phyloP scores from a whole-genome alignment of 257 asterid species.

The Nicotiana tomentosiformis region DNA sequence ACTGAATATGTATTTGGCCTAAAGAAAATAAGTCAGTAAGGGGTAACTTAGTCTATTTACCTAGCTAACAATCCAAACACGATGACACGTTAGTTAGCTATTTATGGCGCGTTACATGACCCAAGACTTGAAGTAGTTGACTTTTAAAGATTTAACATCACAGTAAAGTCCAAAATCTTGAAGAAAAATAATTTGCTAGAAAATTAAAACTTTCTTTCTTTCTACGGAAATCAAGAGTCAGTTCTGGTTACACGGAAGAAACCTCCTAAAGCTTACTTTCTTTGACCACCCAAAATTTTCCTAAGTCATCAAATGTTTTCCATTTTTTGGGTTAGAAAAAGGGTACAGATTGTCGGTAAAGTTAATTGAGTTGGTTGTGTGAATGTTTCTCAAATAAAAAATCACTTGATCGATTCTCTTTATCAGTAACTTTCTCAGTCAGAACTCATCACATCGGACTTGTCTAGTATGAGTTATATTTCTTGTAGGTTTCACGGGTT shows the following conservation, averaged over 20 bases:
- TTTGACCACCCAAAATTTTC: constrained; percentile 5
- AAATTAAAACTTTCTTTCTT: background rate
- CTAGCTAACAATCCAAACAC: background rate
- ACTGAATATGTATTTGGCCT: too few species aligned
- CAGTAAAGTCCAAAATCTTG: background rate
- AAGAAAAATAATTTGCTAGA: background rate
- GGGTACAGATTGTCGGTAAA: background rate
- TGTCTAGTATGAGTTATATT: too few species aligned
- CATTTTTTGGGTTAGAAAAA: background rate
- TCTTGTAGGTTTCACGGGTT: too few species aligned
- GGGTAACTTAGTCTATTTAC: background rate
- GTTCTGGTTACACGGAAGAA: constrained; percentile 5
- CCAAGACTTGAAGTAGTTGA: background rate
- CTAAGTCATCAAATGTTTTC: background rate
- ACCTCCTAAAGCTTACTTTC: constrained; percentile 1
- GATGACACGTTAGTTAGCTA: background rate
- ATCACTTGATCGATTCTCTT: too few species aligned
- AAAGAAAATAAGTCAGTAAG: background rate
- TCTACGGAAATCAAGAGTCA: background rate
- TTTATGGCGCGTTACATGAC: background rate
- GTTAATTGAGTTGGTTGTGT: too few species aligned
- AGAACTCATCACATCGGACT: too few species aligned
- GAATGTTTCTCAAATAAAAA: fast-evolving
- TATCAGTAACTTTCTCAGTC: fast-evolving
- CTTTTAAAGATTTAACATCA: background rate